These are phyloP conservation scores for Magnolia officinalis DNA, from an alignment of 164 flowering plant species.

Conservation along the genomic window DNA sequence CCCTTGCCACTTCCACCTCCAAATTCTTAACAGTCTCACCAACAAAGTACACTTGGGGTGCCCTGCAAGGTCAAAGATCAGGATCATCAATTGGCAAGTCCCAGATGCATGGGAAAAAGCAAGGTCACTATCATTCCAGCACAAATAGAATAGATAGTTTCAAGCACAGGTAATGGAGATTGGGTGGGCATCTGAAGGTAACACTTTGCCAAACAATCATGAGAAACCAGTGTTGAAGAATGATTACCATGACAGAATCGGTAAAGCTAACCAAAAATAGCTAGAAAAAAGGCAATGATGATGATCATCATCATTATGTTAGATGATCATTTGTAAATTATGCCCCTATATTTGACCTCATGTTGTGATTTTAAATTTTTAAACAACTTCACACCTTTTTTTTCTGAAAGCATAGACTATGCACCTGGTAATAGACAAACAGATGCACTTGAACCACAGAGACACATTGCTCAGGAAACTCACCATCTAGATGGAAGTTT, in stretches of 20 bases:
- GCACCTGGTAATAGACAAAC: too few species aligned
- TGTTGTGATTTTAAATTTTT: too few species aligned
- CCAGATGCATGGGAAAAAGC: not conserved
- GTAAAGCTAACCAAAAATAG: not conserved
- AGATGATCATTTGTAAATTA: too few species aligned
- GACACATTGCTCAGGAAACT: too few species aligned
- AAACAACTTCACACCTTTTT: too few species aligned
- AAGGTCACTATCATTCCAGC: not conserved
- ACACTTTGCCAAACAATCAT: not conserved
- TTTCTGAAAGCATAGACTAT: too few species aligned
- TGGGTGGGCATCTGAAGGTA: not conserved
- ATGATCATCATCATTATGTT: too few species aligned
- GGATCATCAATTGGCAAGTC: not conserved
- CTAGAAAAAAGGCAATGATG: not conserved
- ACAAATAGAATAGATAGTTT: not conserved
- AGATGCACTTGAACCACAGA: too few species aligned
- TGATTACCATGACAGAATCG: not conserved
- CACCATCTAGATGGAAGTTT: too few species aligned
- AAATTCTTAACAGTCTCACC: conserved; percentile 15
- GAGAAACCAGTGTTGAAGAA: not conserved
- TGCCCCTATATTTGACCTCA: too few species aligned
- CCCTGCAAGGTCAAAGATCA: conserved; percentile 11
- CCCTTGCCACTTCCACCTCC: conserved; percentile 16
- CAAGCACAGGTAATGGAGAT: not conserved
- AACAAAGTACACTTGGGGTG: conserved; percentile 22